Evolutionary conservation across 1,139 yeast genomes (phyloP).

Genomic region (Suhomyces wounanorum): DNA sequence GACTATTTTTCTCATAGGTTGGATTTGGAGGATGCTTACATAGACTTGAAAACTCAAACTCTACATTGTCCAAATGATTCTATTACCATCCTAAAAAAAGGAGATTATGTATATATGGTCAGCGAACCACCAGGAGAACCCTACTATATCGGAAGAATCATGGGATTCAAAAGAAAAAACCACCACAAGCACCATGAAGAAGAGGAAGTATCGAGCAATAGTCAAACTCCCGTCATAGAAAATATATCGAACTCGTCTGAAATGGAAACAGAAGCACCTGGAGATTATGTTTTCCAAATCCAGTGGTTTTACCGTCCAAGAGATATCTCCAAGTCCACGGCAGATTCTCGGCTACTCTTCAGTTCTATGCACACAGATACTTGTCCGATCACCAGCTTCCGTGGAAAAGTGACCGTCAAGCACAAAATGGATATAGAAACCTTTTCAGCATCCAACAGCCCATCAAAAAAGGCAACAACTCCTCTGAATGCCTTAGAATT

Average conservation of each 20-base stretch:
- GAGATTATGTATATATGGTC: constrained; percentile 79
- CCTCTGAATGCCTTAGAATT: constrained; percentile 39
- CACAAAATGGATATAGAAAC: constrained; percentile 69
- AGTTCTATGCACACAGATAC: constrained; percentile 88
- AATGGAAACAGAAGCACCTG: constrained; percentile 34
- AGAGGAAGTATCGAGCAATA: background rate
- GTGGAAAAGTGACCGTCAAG: constrained; percentile 74
- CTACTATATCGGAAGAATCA: constrained; percentile 80
- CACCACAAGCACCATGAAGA: constrained; percentile 7
- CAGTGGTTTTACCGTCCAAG: constrained; percentile 94
- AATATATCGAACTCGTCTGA: background rate
- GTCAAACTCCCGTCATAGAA: background rate
- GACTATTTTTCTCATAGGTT: constrained; percentile 43
- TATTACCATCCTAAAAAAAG: constrained; percentile 39
- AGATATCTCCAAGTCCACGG: constrained; percentile 68
- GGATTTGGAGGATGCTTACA: constrained; percentile 37
- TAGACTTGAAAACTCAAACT: constrained; percentile 34
- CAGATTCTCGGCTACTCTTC: constrained; percentile 73
- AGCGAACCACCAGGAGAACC: constrained; percentile 97
- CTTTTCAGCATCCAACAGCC: constrained; percentile 3
- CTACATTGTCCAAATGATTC: constrained; percentile 39
- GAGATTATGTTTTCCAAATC: constrained; percentile 61
- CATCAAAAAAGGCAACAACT: constrained; percentile 19
- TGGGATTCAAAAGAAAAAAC: constrained; percentile 63
- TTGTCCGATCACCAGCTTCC: constrained; percentile 73